Evolutionary conservation across 305 asterid species (phyloP).

Genomic region (Euphrasia arctica): DNA sequence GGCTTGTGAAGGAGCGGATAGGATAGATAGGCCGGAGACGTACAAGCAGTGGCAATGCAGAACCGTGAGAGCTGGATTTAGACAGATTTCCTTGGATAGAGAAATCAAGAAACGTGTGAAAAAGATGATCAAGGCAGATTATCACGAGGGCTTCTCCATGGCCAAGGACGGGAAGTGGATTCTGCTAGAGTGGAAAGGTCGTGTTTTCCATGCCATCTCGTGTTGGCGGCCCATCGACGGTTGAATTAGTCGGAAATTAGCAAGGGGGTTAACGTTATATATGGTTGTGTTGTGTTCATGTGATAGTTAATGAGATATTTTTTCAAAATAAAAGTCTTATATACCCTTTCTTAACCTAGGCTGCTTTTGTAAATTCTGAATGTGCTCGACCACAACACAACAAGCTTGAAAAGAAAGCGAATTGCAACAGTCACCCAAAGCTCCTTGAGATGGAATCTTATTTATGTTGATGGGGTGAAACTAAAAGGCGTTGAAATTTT

Average conservation of each 20-base stretch:
- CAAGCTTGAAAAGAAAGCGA: too few species aligned
- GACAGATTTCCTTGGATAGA: neutral
- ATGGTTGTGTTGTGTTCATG: too few species aligned
- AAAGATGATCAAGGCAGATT: neutral
- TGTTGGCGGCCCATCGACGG: neutral
- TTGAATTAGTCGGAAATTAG: neutral
- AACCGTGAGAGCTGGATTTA: slow-evolving; percentile 26
- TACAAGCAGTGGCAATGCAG: slow-evolving; percentile 51
- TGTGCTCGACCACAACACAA: too few species aligned
- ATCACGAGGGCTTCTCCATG: neutral
- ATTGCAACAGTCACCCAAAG: too few species aligned
- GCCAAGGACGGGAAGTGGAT: neutral
- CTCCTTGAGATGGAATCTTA: too few species aligned
- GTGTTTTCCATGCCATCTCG: neutral
- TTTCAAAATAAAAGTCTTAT: too few species aligned
- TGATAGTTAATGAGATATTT: too few species aligned
- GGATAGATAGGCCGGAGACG: slow-evolving; percentile 54
- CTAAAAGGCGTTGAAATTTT: too few species aligned
- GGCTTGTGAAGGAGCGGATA: slow-evolving; percentile 56
- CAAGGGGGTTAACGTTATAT: too few species aligned
- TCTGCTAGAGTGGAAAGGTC: neutral
- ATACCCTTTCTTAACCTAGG: too few species aligned
- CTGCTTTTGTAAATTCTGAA: too few species aligned
- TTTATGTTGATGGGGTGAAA: too few species aligned
- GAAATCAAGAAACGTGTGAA: neutral